These are phyloP conservation scores for Trichophyton equinum DNA, from an alignment of 2,329 filamentous ascomycete species.

Conservation along the genomic window DNA sequence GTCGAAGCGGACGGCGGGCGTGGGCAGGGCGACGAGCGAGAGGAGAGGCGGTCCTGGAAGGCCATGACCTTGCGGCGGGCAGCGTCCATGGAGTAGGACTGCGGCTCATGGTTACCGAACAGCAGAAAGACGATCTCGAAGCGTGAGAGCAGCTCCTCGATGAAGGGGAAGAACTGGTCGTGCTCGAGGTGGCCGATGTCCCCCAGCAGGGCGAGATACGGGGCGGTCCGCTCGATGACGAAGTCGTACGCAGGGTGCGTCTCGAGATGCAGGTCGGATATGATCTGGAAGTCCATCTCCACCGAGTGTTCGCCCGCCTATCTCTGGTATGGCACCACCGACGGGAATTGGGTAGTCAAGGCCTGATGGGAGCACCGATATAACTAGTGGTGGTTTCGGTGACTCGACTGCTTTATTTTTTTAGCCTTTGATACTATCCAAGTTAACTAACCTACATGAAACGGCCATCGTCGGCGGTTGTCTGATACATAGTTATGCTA, in stretches of 20 bases:
- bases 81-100: conserved; percentile 16
- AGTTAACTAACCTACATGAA: no score
- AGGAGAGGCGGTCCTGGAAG: conserved; percentile 8
- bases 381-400: no score
- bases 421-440: no score
- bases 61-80: conserved; percentile 11
- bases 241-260: conserved; percentile 37
- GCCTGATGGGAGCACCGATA: no score
- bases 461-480: no score
- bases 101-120: conserved; percentile 43
- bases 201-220: conserved; percentile 41
- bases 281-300: conserved; percentile 25
- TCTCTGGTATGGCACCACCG: no score
- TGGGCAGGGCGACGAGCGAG: neutral
- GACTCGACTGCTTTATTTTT: no score
- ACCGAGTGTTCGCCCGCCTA: no score
- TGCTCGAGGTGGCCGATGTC: conserved; percentile 37
- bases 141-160: conserved; percentile 32
- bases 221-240: conserved; percentile 32
- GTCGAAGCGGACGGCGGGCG: no score
- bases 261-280: conserved; percentile 46
- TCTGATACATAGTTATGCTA: no score
- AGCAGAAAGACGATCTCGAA: conserved; percentile 40
- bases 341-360: no score
- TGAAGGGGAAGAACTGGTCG: conserved; percentile 29